Evolutionary conservation across 768 basidiomycete genomes (phyloP).

Genomic region (Rhodotorula toruloides): DNA sequence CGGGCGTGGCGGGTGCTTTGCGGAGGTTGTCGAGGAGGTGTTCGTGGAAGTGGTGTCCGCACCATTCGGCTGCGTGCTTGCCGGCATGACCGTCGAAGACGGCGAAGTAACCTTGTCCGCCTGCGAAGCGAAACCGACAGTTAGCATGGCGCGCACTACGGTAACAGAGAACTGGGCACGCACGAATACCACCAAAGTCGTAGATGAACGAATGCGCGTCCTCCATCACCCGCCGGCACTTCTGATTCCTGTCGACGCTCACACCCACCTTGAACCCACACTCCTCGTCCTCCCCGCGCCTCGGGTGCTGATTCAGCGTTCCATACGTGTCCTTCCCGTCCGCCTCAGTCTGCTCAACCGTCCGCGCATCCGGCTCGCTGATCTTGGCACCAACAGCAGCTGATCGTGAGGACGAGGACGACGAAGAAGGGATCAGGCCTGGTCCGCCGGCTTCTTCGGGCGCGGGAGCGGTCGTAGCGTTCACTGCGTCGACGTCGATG

Average conservation of each 20-base stretch:
- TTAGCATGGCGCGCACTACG: background rate
- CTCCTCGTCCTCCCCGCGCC: slow-evolving; percentile 48
- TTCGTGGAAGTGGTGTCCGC: slow-evolving; percentile 90
- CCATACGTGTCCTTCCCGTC: slow-evolving; percentile 28
- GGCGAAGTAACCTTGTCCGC: slow-evolving; percentile 94
- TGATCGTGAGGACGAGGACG: too few species aligned
- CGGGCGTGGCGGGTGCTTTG: slow-evolving; percentile 52
- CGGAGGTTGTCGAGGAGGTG: slow-evolving; percentile 52
- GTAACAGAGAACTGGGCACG: background rate
- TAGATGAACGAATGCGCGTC: slow-evolving; percentile 88
- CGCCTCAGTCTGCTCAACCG: slow-evolving; percentile 12
- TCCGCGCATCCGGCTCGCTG: slow-evolving; percentile 4
- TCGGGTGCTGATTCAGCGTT: slow-evolving; percentile 30
- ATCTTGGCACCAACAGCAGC: too few species aligned
- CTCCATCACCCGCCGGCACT: slow-evolving; percentile 89
- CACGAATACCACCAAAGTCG: slow-evolving; percentile 71
- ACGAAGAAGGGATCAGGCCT: background rate
- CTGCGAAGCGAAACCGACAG: background rate
- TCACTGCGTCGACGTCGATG: too few species aligned
- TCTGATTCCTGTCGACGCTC: slow-evolving; percentile 70
- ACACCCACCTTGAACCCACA: slow-evolving; percentile 61
- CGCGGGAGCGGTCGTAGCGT: too few species aligned
- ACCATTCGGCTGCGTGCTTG: slow-evolving; percentile 98
- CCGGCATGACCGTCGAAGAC: slow-evolving; percentile 98
- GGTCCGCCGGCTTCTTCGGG: background rate